Evolutionary conservation across 202 grass and related monocot species (phyloP).

Genomic region (Zoysia matrella): DNA sequence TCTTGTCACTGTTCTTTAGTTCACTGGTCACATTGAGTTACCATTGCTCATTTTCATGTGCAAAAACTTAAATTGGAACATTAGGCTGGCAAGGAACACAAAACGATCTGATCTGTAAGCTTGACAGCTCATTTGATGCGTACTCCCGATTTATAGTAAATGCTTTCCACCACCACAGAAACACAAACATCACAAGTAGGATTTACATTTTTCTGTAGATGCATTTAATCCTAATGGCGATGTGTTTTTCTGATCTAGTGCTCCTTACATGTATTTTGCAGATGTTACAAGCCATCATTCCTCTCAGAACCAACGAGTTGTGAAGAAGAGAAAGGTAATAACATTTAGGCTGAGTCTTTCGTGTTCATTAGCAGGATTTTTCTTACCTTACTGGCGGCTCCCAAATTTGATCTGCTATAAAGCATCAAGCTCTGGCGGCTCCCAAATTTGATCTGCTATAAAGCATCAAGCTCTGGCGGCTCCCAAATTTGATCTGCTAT

Average conservation of each 20-base stretch:
- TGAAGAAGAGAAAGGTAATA: conserved; percentile 87
- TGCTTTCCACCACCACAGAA: conserved; percentile 36
- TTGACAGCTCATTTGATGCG: conserved; percentile 2
- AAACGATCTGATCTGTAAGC: conserved; percentile 2
- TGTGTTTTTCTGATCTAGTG: conserved; percentile 37
- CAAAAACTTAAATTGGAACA: conserved; percentile 22
- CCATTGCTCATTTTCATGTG: conserved; percentile 27
- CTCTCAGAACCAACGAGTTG: conserved; percentile 46
- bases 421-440: too few relatives aligned
- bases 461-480: too few relatives aligned
- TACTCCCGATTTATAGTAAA: conserved; percentile 5
- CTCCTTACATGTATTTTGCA: conserved; percentile 52
- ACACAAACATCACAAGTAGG: not conserved
- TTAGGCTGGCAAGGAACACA: conserved; percentile 19
- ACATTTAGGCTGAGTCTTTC: conserved; percentile 4
- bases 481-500: not conserved
- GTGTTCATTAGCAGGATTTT: not conserved
- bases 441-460: too few relatives aligned
- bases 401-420: too few relatives aligned
- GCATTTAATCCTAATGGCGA: conserved; percentile 9
- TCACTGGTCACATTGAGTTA: not conserved
- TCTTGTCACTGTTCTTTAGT: conserved; percentile 32
- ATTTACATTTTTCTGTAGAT: conserved; percentile 13
- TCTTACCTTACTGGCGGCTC: not conserved
- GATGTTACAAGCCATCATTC: conserved; percentile 46